These are phyloP conservation scores for Paragyromitra xinjiangensis DNA, from an alignment of 495 filamentous ascomycete species.

Conservation along the genomic window DNA sequence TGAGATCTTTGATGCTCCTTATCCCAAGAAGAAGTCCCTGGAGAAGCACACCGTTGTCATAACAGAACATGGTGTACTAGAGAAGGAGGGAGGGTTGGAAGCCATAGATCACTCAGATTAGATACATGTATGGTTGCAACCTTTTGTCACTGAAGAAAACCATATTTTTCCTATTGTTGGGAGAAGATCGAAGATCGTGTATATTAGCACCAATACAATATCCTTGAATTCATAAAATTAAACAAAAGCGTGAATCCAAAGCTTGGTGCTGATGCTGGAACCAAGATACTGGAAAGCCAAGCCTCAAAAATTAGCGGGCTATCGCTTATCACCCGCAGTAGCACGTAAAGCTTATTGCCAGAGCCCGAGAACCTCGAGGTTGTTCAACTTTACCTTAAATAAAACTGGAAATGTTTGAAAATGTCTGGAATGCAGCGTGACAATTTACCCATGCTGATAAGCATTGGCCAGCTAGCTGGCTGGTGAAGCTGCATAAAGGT, in stretches of 20 bases:
- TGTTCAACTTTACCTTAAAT: neutral
- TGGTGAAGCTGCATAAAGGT: conserved; percentile 23
- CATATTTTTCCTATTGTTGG: neutral
- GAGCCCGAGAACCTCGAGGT: neutral
- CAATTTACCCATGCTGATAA: conserved; percentile 30
- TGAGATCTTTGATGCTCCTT: conserved; percentile 51
- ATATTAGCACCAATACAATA: neutral
- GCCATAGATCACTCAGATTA: neutral
- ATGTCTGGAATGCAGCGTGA: neutral
- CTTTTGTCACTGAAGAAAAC: neutral
- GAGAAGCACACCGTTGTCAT: conserved; percentile 35
- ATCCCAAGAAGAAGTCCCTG: conserved; percentile 47
- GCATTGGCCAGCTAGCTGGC: conserved; percentile 25
- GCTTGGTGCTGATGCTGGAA: neutral
- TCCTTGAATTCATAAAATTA: neutral
- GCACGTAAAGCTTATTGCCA: neutral
- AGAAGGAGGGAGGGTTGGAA: conserved; percentile 15
- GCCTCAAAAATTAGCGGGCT: neutral
- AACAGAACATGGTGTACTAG: conserved; percentile 5
- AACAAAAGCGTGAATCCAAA: neutral
- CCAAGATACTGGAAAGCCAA: neutral
- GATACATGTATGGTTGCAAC: neutral
- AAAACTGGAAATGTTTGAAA: conserved; percentile 5
- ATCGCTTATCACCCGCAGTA: conserved; percentile 24
- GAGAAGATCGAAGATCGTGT: neutral